Evolutionary conservation across 306 rosid genomes (phyloP).

Genomic region (Geum urbanum): DNA sequence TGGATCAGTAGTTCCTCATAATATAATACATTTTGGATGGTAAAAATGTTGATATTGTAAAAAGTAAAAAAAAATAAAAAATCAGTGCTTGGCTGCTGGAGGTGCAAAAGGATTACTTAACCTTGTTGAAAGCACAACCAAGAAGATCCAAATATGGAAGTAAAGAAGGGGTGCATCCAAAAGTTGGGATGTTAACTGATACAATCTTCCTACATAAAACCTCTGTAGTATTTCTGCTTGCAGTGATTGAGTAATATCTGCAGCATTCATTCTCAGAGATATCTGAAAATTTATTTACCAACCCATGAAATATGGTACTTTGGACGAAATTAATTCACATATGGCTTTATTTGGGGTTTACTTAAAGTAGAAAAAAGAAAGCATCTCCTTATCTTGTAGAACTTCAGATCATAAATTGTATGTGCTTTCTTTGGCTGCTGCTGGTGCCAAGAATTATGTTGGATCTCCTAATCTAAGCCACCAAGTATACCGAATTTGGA

Average conservation of each 20-base stretch:
- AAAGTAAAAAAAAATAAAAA: too few relatives aligned
- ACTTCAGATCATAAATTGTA: neutral
- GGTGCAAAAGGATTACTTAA: neutral
- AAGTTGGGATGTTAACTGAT: conserved; percentile 71
- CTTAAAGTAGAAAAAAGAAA: neutral
- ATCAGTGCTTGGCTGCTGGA: neutral
- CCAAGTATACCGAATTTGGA: conserved; percentile 38
- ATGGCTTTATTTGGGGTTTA: neutral
- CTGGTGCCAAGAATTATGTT: neutral
- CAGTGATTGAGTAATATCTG: conserved; percentile 54
- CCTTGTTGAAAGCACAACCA: conserved; percentile 15
- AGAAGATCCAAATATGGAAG: conserved; percentile 49
- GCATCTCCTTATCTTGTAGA: neutral
- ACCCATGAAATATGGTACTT: neutral
- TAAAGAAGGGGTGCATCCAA: conserved; percentile 85
- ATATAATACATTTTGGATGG: too few relatives aligned
- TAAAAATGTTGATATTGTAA: too few relatives aligned
- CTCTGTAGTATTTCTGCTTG: conserved; percentile 64
- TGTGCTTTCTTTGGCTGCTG: neutral
- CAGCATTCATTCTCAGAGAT: conserved; percentile 74
- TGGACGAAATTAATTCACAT: neutral
- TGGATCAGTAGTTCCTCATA: too few relatives aligned
- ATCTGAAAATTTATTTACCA: neutral
- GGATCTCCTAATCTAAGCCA: conserved; percentile 5
- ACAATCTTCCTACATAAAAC: conserved; percentile 77